Base-by-base conservation (phyloP, 208 protist species). In the Trypanosoma vivax region DNA sequence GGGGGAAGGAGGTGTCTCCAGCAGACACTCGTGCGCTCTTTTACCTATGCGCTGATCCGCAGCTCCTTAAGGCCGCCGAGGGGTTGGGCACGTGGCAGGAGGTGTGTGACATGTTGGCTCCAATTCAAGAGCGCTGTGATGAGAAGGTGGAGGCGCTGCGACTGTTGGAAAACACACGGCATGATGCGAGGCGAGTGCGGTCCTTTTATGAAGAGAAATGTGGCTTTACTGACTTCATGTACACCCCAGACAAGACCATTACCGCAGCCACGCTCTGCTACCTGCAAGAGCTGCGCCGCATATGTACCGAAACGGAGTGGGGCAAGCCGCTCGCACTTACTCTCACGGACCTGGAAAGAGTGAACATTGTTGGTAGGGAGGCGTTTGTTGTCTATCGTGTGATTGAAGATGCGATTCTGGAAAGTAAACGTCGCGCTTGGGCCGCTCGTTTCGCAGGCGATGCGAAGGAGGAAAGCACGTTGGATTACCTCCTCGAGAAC, bases 401-500 rank as follows among this genome's bases (percentile, higher is more conserved):
- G 23, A 86, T 92, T 40, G 83, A 95, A 55, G 82, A 90, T 40
- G 75, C 80, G 0, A 73, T 90, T 24, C 67, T 92, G 9, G 82
- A 95, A 35, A 88, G 79, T 58, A 78, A 76, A 62, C 76, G 88
- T 6, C 73, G 84, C 1, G 52, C 75, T 49, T 95, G 88, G 88
- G 73, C 83, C 11, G 58, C 73, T 11, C 75, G 88, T 31, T 95
- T 95, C 40, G 76, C 84, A 7, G 83, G 82, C 3, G 77, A 89
- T 58, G 71, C 79, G 18, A 77, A 91, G 39, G 88, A 95, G 63
- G 88, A 95, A 64, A 68, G 56, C 18, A 90, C 83, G 28, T 65
- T 95, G 0, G 88, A 95, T 60, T 95, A 91, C 67, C 50, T 95
- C 41, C 69, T 95, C 2, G 83, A 95, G 53, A 92, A 95, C 77